Evolutionary conservation across 306 rosid genomes (phyloP).

Genomic region (Lathyrus sativus): DNA sequence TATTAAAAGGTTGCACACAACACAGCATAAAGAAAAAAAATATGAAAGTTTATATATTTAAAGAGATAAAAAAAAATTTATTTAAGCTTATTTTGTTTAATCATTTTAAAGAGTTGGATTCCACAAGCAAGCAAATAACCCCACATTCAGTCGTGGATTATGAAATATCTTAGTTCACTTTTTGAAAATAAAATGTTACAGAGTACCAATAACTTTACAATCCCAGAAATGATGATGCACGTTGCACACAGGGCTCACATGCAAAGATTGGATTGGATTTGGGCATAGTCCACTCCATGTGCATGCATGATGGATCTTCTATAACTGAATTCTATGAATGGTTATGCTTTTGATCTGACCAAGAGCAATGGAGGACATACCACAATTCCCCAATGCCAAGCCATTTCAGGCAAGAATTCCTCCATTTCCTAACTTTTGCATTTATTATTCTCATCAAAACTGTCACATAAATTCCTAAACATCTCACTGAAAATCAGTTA

Average conservation of each 20-base stretch:
- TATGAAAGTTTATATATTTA: too few relatives aligned
- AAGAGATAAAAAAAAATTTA: too few relatives aligned
- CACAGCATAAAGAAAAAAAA: too few relatives aligned
- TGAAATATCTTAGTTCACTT: conserved; percentile 2
- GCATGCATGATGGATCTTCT: conserved; percentile 12
- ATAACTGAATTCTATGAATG: conserved; percentile 39
- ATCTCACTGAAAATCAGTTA: conserved; percentile 41
- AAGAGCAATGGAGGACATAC: conserved; percentile 26
- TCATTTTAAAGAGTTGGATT: background rate
- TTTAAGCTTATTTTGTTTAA: background rate
- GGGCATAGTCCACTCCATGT: conserved; percentile 45
- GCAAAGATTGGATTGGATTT: conserved; percentile 28
- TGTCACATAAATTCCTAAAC: conserved; percentile 50
- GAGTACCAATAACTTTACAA: conserved; percentile 20
- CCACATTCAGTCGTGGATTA: conserved; percentile 17
- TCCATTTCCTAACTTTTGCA: conserved; percentile 45
- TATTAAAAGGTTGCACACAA: too few relatives aligned
- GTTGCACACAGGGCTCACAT: conserved; percentile 35
- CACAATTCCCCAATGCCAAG: conserved; percentile 36
- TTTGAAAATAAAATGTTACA: background rate
- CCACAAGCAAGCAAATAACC: conserved; percentile 22
- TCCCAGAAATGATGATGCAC: conserved; percentile 30
- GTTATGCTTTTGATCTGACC: conserved; percentile 31
- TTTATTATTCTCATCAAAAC: conserved; percentile 43
- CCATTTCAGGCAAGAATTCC: conserved; percentile 44